phyloP scores from a whole-genome alignment of 192 early-diverging fungal genomes.

The Obelidium mucronatum region DNA sequence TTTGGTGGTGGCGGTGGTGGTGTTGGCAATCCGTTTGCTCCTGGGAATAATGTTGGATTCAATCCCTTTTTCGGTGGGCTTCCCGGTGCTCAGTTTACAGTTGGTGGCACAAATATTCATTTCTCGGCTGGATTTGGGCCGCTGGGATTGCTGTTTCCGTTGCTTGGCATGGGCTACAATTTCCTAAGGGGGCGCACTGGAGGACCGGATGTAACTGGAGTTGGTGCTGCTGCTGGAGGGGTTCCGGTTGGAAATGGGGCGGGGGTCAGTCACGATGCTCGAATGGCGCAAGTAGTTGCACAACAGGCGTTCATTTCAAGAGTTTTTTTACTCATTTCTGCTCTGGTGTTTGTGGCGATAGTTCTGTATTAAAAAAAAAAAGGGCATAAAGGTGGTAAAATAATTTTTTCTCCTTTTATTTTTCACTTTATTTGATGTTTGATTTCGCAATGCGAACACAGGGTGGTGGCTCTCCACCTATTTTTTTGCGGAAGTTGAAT shows the following conservation, averaged over 20 bases:
- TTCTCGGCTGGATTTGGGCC: slow-evolving; percentile 65
- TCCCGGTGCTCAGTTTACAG: slow-evolving; percentile 17
- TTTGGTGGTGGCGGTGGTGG: no score
- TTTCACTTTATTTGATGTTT: neutral
- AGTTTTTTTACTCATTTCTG: slow-evolving; percentile 82
- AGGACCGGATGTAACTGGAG: neutral
- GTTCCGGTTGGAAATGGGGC: slow-evolving; percentile 3
- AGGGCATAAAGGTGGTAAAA: slow-evolving; percentile 34
- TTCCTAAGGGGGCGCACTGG: neutral
- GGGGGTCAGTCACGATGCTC: slow-evolving; percentile 48
- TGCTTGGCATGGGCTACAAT: slow-evolving; percentile 14
- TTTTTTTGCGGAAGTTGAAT: no score
- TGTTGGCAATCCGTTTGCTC: slow-evolving; percentile 17
- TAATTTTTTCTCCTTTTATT: neutral
- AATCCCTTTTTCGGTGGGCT: slow-evolving; percentile 28
- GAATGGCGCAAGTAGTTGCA: slow-evolving; percentile 46
- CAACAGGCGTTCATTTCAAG: slow-evolving; percentile 84
- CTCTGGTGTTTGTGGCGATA: slow-evolving; percentile 79
- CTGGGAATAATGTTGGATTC: slow-evolving; percentile 30
- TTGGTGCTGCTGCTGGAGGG: slow-evolving; percentile 4
- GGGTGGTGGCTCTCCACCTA: no score
- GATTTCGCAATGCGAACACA: neutral
- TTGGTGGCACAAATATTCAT: slow-evolving; percentile 43
- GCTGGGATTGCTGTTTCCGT: slow-evolving; percentile 73
- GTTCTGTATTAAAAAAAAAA: slow-evolving; percentile 76